Evolutionary conservation across 202 grass and related monocot genomes (phyloP), one percentile per base, ranked within the genome.

Genomic region (Setaria viridis): DNA sequence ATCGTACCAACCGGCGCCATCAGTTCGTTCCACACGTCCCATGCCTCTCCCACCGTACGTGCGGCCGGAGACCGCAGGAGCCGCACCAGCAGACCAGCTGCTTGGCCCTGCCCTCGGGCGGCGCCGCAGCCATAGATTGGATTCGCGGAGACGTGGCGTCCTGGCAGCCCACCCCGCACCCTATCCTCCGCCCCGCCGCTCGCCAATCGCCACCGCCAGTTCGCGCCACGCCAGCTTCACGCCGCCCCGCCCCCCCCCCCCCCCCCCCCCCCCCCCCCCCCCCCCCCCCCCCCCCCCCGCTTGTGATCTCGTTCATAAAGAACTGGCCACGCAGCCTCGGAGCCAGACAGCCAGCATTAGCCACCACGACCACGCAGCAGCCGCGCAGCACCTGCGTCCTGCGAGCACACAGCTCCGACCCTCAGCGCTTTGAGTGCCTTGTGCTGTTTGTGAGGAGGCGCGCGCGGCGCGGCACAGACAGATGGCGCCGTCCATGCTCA

Each of bases 401-500:
- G 30, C 80, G 80, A 82, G 30, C 42, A 60, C 53, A 10, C 32
- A 17, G 12, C 51, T 25, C 58, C 74, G 34, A 25, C 20, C 34
- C 75, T 46, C 75, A 14, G 54, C 74, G 34, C 20, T 32, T 13
- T 6, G 57, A 59, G 74, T 6, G 15, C 15, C 50, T 69, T 50
- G 46, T 8, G 29, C 17, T 53, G 70, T 9, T 4, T 1, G 9
- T 57, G 16, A 5, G 46, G 17, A 11, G 64, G 50, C 54, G 48
- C 55, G 60, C 39, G 17, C 11, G 3, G 67, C 68, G 60, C 7
- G 7, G 64, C 50, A 90, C 79, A 84, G 89, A 94, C 94, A 81
- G 88, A 97, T 97, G 94, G 94, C 90, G 33, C 90, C 86, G 91
- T 94, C 92, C 79, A 92, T 94, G 94, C 88, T 94, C 80, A 60